Base-by-base conservation (phyloP, 805 yeast species). In the Priceomyces carsonii region DNA sequence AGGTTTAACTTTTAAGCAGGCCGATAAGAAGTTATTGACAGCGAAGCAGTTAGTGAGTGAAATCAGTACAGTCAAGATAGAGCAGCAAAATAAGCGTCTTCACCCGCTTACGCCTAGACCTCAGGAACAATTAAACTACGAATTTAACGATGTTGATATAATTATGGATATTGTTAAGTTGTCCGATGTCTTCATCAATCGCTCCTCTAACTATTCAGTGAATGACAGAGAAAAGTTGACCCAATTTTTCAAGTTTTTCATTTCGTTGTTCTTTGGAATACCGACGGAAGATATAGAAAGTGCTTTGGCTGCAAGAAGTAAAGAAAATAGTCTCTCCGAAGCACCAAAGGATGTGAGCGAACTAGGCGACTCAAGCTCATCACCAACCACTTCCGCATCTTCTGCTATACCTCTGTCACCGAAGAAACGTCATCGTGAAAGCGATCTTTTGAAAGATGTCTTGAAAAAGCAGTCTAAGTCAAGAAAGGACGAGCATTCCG, bases 1-100 rank as follows among this genome's bases (percentile, higher is more conserved):
- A 43, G 99, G 99, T 1, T 73, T 93, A 50, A 90, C 97, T 0
- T 93, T 93, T 69, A 93, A 93, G 63, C 98, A 93, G 58, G 85
- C 96, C 16, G 99, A 93, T 63, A 91, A 93, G 60, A 91, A 93
- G 59, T 65, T 88, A 38, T 65, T 93, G 49, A 88, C 98, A 0
- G 83, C 93, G 7, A 88, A 95, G 53, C 95, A 89, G 49, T 65
- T 93, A 48, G 80, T 93, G 9, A 84, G 95, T 43, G 98, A 91
- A 55, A 85, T 93, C 37, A 85, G 93, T 48, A 87, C 96, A 2
- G 85, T 90, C 26, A 89, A 90, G 62, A 85, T 86, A 26, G 99
- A 91, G 53, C 96, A 88, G 59, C 76, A 75, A n/a, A 85, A 83
- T 50, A 90, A 88, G 62, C 75, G 95, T 53, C 66, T 86, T 40